Conservation (phyloP, 2,329 filamentous ascomycete genomes). For the Pyrenophora tritici-repentis region DNA sequence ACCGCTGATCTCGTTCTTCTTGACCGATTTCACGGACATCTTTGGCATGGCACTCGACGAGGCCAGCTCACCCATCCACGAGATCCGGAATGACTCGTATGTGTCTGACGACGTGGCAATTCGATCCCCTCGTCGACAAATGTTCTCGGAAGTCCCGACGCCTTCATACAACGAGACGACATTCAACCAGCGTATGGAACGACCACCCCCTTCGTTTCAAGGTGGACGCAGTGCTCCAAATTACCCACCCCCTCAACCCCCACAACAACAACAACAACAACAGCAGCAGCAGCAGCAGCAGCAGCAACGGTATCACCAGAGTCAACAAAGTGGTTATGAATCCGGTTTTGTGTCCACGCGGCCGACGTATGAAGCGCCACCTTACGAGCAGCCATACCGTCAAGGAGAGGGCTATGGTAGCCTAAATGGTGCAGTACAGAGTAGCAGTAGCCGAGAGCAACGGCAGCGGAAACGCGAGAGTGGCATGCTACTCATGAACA, state of each 20-base stretch:
- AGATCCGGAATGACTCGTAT: slow-evolving; percentile 50
- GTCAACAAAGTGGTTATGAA: slow-evolving; percentile 47
- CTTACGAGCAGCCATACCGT: slow-evolving; percentile 37
- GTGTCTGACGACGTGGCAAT: slow-evolving; percentile 60
- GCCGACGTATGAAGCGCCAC: slow-evolving; percentile 52
- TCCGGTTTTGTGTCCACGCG: slow-evolving; percentile 59
- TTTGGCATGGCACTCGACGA: slow-evolving; percentile 74
- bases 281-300: slow-evolving; percentile 23
- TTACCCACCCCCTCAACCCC: slow-evolving; percentile 33
- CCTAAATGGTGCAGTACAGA: slow-evolving; percentile 39
- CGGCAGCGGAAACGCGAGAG: slow-evolving; percentile 45
- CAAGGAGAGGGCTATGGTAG: slow-evolving; percentile 41
- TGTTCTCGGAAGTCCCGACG: slow-evolving; percentile 69
- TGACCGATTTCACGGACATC: slow-evolving; percentile 86
- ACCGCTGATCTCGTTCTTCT: slow-evolving; percentile 89
- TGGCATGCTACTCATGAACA: slow-evolving; percentile 48
- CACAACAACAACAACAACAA: slow-evolving; percentile 21
- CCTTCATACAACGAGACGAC: slow-evolving; percentile 65
- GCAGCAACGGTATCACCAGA: slow-evolving; percentile 30
- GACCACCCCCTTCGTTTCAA: slow-evolving; percentile 28
- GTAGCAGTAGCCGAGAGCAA: slow-evolving; percentile 35
- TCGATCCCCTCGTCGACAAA: slow-evolving; percentile 67
- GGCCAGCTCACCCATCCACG: slow-evolving; percentile 52
- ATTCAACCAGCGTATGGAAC: slow-evolving; percentile 47
- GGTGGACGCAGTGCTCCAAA: slow-evolving; percentile 26